Evolutionary conservation across 306 rosid species (phyloP), one percentile per base, ranked within the genome.

Genomic region (Mimosa bimucronata): DNA sequence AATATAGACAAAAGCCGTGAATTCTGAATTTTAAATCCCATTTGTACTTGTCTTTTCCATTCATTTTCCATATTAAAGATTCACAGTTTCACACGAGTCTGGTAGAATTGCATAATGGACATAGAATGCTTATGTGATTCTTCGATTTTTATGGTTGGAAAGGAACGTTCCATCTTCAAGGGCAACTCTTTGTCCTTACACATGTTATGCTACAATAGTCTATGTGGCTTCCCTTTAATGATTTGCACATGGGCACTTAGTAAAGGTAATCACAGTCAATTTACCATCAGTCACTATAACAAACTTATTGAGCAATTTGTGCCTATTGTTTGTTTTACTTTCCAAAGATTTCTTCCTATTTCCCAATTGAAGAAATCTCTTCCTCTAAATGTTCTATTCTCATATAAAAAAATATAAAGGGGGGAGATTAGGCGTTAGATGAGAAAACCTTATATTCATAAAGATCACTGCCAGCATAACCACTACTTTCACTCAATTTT

Each of bases 401-500:
- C 11, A 37, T 0, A n/a, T 38, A 0, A 42, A 69, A 68, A 10
- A 41, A 10, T 44, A 23, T 0, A 10, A 38, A n/a, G 13, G n/a
- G 34, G 48, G 58, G 25, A 57, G 41, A 77, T 4, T 71, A 70
- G 76, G 74, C 69, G 46, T 0, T 16, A 61, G 66, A 73, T 68
- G 75, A 65, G 68, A 79, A 77, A 75, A 93, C 99, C 99, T 96
- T 96, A 77, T 93, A 91, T 88, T 96, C 99, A 52, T 96, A 96
- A 79, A 96, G 99, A 86, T 96, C 99, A 68, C 97, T 91, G 74
- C 98, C 99, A 58, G 90, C 97, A 87, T 88, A 96, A 83, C 97
- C 99, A 83, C 99, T 96, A 84, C 99, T 96, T 88, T 93, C 98
- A 81, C 99, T 96, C 86, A 91, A 78, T 82, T 93, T 96, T 74